Evolutionary conservation across 768 basidiomycete genomes (phyloP), one percentile per base, ranked within the genome.

Genomic region (Tricholoma sp.): DNA sequence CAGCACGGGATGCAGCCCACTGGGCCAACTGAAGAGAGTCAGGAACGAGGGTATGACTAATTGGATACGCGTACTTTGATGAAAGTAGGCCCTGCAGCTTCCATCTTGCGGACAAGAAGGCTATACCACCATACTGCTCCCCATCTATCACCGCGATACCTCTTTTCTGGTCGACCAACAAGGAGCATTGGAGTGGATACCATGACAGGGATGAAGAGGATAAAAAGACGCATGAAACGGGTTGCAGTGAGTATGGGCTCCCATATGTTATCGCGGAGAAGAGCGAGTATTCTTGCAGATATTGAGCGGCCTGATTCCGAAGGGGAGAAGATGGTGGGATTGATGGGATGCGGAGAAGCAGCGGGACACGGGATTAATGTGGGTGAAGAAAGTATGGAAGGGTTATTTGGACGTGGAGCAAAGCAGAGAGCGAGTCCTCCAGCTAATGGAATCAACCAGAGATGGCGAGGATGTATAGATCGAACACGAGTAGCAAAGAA

Each of bases 121-220:
- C 79, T 82, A 68, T 98, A 98, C 97, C 97, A 99, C 96, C 94
- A 97, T 3, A 94, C 80, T 0, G 93, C 94, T 35, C 94, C 94
- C 92, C 92, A 94, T 64, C 84, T 81, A 61, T 95, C 93, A 14
- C 89, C 88, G 11, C 79, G 80, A 46, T 83, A 75, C 50, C 73
- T 71, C 45, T 74, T 74, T 54, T 83, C 78, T 18, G 79, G 80
- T 32, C 71, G 75, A 18, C 85, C 89, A 8, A 87, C 73, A 22
- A 95, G 76, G 18, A 98, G 76, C 84, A 98, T 90, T 0, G 96
- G 95, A 51, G 84, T 81, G 2, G 84, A 77, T 49, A 95, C 46
- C 52, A 99, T 81, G 57, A 98, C 92, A 1, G 97, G 97, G 4
- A 88, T 72, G 71, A 99, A 98, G 54, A 98, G 76, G 59, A 80